These are phyloP conservation scores for Escovopsis sp. DNA, from an alignment of 2,329 filamentous ascomycete species.

Conservation along the genomic window DNA sequence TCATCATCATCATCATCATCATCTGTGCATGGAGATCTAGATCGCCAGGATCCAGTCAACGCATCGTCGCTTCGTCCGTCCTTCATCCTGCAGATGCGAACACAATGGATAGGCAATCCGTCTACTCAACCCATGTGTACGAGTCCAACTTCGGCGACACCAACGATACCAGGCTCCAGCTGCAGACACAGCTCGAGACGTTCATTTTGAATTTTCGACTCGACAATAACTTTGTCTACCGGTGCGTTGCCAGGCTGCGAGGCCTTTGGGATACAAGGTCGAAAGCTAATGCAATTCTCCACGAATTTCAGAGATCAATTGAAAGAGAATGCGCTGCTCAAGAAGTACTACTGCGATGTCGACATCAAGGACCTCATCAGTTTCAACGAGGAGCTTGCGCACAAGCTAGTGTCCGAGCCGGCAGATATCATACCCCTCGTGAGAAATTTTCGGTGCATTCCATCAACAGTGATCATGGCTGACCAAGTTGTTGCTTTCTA, in stretches of 20 bases:
- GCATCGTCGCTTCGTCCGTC: conserved; percentile 4
- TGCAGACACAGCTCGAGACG: conserved; percentile 68
- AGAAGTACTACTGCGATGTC: conserved; percentile 91
- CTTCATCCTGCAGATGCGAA: conserved; percentile 6
- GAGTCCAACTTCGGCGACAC: conserved; percentile 49
- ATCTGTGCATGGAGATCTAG: conserved; percentile 2
- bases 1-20: conserved; percentile 6
- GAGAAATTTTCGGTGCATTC: conserved; percentile 15
- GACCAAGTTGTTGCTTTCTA: neutral
- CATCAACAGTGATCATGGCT: neutral
- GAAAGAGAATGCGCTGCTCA: conserved; percentile 82
- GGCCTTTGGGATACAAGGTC: neutral
- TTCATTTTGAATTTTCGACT: conserved; percentile 91
- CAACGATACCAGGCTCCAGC: conserved; percentile 54
- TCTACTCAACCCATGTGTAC: conserved; percentile 74
- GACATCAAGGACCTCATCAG: conserved; percentile 92
- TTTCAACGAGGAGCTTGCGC: conserved; percentile 88
- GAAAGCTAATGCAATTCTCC: conserved; percentile 4
- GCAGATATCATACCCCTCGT: conserved; percentile 86
- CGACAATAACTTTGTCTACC: conserved; percentile 89
- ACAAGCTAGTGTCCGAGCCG: conserved; percentile 77
- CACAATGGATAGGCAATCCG: conserved; percentile 72
- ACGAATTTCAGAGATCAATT: conserved; percentile 65
- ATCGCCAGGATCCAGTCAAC: neutral
- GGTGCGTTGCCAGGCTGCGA: conserved; percentile 35